These are phyloP conservation scores for Monosporascus sp. DNA, from an alignment of 2,329 filamentous ascomycete genomes.

Conservation along the genomic window DNA sequence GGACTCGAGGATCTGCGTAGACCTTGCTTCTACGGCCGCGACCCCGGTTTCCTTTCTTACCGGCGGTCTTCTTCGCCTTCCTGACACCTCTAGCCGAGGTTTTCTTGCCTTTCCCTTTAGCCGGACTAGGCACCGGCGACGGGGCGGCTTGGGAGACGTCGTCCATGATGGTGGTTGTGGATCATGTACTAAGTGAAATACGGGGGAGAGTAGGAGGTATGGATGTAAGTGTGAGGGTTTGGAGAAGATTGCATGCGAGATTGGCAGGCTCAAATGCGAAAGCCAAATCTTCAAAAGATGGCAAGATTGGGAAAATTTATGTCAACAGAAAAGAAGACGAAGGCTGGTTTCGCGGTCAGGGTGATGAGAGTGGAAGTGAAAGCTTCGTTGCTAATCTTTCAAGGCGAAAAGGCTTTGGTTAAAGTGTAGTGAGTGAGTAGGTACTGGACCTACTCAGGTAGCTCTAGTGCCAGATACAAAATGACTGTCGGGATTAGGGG, in stretches of 20 bases:
- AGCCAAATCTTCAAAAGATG: not conserved
- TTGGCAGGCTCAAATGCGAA: not conserved
- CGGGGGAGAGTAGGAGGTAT: not conserved
- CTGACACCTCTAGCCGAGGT: slow-evolving; percentile 13
- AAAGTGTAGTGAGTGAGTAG: not conserved
- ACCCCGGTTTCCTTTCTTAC: slow-evolving; percentile 25
- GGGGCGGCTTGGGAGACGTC: slow-evolving; percentile 17
- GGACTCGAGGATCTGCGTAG: slow-evolving; percentile 47
- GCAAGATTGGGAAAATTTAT: not conserved
- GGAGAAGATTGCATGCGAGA: not conserved
- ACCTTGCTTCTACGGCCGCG: slow-evolving; percentile 45
- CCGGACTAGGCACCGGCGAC: slow-evolving; percentile 26
- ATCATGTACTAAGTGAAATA: slow-evolving; percentile 10
- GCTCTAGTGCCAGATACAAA: not conserved
- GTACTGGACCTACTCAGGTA: not conserved
- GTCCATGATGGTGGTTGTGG: slow-evolving; percentile 21
- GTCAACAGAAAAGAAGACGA: not conserved
- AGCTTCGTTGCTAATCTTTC: not conserved
- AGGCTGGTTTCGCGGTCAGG: not conserved
- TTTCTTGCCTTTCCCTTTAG: slow-evolving; percentile 22
- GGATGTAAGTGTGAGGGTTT: not conserved
- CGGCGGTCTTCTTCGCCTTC: slow-evolving; percentile 18
- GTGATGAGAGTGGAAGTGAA: not conserved
- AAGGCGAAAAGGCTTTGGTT: not conserved
- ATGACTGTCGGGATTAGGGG: not conserved